A percentile compares a stretch with the other conserved stretches of the same genome.
Conservation (phyloP, 805 yeast species). For the Candida endomychidarum region DNA sequence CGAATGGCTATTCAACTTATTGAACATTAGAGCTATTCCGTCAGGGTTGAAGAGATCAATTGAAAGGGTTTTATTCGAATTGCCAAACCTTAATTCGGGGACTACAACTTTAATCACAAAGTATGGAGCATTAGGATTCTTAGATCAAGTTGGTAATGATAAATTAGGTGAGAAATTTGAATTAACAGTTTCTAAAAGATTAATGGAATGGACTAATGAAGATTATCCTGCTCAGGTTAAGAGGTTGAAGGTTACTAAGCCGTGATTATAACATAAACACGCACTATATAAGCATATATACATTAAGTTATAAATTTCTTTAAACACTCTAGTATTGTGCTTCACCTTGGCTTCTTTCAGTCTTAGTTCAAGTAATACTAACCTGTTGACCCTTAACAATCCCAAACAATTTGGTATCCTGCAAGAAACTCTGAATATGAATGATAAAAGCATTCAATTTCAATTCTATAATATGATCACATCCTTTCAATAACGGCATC, state of each 20-base stretch:
- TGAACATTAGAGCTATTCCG: slow-evolving; percentile 50
- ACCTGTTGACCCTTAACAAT: slow-evolving; percentile 1
- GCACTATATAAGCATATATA: slow-evolving; percentile 2
- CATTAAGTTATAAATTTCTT: too few relatives aligned
- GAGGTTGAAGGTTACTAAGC: slow-evolving; percentile 22
- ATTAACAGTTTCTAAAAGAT: slow-evolving; percentile 48
- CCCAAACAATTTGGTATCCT: slow-evolving; percentile 18
- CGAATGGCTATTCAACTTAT: slow-evolving; percentile 64
- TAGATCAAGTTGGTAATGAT: slow-evolving; percentile 32
- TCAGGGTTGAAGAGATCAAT: slow-evolving; percentile 41
- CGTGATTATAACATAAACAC: too few relatives aligned
- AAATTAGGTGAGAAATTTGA: slow-evolving; percentile 44
- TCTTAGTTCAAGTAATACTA: too few relatives aligned
- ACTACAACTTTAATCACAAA: slow-evolving; percentile 58
- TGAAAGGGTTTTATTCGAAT: slow-evolving; percentile 41
- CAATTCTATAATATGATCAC: slow-evolving; percentile 11
- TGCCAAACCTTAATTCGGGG: slow-evolving; percentile 58
- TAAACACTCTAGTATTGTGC: too few relatives aligned
- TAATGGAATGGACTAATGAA: slow-evolving; percentile 58
- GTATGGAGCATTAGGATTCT: slow-evolving; percentile 39
- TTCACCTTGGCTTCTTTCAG: too few relatives aligned
- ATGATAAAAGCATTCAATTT: slow-evolving; percentile 23
- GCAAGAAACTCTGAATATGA: slow-evolving; percentile 19
- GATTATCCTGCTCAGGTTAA: slow-evolving; percentile 51
- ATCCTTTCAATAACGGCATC: slow-evolving; percentile 4